Conservation (phyloP, 2,329 filamentous ascomycete genomes). For the Fusarium luffae region DNA sequence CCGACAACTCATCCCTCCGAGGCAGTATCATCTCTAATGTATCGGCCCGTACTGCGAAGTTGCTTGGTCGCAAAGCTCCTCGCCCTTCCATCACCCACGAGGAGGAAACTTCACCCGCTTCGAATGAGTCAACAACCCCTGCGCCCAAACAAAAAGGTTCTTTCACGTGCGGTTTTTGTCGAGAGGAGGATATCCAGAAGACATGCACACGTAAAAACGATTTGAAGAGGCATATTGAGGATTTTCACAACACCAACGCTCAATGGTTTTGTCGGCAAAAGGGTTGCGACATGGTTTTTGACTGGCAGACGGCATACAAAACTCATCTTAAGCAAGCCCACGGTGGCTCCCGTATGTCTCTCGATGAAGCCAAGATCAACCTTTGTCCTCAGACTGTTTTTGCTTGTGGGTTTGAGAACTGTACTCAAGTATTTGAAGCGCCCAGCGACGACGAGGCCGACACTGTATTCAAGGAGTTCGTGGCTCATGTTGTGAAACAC, state of each 20-base stretch:
- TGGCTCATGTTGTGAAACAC: conserved; percentile 60
- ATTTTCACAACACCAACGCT: conserved; percentile 60
- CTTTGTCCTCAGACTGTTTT: conserved; percentile 61
- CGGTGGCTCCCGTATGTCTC: conserved; percentile 54
- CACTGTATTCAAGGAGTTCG: conserved; percentile 57
- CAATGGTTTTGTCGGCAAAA: conserved; percentile 59
- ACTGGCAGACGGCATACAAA: conserved; percentile 61
- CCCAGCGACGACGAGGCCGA: conserved; percentile 53
- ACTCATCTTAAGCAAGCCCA: conserved; percentile 59
- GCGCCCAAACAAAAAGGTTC: conserved; percentile 53
- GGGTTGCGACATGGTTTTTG: conserved; percentile 58
- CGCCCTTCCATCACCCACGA: conserved; percentile 41
- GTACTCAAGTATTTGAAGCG: conserved; percentile 58
- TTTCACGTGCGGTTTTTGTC: conserved; percentile 56
- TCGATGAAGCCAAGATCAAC: conserved; percentile 56
- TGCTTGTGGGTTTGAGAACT: conserved; percentile 60
- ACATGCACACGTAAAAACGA: conserved; percentile 61
- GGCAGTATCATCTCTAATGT: conserved; percentile 56
- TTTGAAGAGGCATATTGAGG: conserved; percentile 60
- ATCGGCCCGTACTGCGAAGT: conserved; percentile 52
- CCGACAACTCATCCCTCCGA: conserved; percentile 54
- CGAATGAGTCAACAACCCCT: conserved; percentile 40
- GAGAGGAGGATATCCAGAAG: conserved; percentile 55
- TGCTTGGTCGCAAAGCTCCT: conserved; percentile 47
- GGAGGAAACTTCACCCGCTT: conserved; percentile 41